Base-by-base conservation (phyloP, 495 filamentous ascomycete genomes). In the Podospora sp. region DNA sequence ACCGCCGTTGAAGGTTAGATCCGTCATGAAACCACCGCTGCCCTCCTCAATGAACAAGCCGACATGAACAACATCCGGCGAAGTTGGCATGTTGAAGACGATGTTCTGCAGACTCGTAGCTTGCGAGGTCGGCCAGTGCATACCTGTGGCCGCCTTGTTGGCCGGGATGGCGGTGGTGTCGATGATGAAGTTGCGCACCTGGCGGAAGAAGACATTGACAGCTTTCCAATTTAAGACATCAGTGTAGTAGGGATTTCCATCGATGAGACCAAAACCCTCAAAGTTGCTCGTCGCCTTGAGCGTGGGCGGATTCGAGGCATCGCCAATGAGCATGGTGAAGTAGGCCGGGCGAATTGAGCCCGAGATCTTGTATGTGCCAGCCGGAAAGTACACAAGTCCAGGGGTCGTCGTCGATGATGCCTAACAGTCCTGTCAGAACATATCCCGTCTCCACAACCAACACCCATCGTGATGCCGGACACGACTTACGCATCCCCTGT, bases 91-190 rank as follows among this genome's bases (percentile, higher is more conserved):
- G 65, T 84, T 81, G 77, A 96, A 93, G 21, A 87, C 80, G 29
- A 93, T 81, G 74, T 95, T 95, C 73, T 93, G 91, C 36, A 93
- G 79, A 71, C 88, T 91, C 7, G 90, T 90, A 3, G 90, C 89
- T 70, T 93, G 88, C 16, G 88, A 87, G 24, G 89, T 91, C 0
- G 90, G 90, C 92, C 92, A 95, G 71, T 94, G 91, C 62, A 95
- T 89, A 46, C 90, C 91, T 0, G 86, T 84, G 8, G 81, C 81
- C 2, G 77, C 75, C 7, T 71, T 83, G 0, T 76, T 82, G 0
- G 88, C 82, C 16, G 83, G 78, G 46, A 93, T 85, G 33, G 70
- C 78, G 5, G 89, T 93, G 53, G 87, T 85, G 72, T 95, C 92
- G 27, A 95, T 79, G 65, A 92, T 82, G 60, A 95, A 84, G 71